Evolutionary conservation across 148 eudicot species (phyloP).

Genomic region (Heliamphora exappendiculata): DNA sequence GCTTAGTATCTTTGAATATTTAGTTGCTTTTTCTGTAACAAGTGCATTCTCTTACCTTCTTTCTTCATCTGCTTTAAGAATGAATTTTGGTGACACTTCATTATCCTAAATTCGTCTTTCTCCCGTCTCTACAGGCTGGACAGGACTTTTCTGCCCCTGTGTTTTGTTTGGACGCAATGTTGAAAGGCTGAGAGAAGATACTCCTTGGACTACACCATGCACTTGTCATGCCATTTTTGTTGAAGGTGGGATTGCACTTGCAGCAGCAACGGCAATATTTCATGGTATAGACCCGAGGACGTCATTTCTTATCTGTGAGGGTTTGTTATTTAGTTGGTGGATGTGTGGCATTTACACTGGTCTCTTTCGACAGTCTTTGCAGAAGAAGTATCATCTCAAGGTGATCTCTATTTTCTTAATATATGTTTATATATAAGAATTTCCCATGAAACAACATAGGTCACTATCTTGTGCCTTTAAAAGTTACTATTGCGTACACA

Average conservation of each 20-base stretch:
- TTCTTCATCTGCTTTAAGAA: neutral
- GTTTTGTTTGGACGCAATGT: constrained; percentile 83
- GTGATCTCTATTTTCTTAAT: constrained; percentile 21
- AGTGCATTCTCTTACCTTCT: neutral
- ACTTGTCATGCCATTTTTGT: constrained; percentile 71
- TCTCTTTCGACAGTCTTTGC: constrained; percentile 60
- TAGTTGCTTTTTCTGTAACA: neutral
- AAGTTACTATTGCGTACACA: neutral
- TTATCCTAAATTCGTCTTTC: constrained; percentile 3
- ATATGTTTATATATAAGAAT: neutral
- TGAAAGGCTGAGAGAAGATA: constrained; percentile 71
- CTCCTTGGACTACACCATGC: constrained; percentile 73
- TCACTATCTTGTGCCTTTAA: neutral
- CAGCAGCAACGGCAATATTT: constrained; percentile 61
- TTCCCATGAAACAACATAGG: neutral
- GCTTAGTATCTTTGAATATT: neutral
- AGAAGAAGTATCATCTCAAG: constrained; percentile 89
- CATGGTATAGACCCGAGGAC: constrained; percentile 81
- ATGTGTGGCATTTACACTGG: constrained; percentile 90
- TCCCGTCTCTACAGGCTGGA: constrained; percentile 50
- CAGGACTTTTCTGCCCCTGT: constrained; percentile 87
- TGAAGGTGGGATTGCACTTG: constrained; percentile 85
- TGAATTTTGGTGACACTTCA: neutral
- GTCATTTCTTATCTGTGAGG: constrained; percentile 64
- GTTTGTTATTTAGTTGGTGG: constrained; percentile 84